phyloP scores from a whole-genome alignment of 108 stramenopile species.

The Conticribra guillardii region DNA sequence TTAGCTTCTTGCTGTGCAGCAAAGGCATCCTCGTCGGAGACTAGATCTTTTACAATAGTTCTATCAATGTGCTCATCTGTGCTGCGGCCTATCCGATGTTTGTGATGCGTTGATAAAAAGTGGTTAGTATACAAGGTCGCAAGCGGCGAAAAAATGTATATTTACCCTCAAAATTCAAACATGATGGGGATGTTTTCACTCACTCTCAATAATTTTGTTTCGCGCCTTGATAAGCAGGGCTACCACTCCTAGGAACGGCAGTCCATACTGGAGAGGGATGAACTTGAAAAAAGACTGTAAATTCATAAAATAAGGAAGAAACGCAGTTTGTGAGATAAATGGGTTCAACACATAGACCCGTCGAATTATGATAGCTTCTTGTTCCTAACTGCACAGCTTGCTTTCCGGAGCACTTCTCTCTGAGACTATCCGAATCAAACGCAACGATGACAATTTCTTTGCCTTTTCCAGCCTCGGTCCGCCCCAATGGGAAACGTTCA shows the following conservation, averaged over 20 bases:
- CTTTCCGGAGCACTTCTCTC: too few species aligned
- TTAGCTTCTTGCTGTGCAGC: slow-evolving; percentile 41
- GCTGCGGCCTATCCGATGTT: slow-evolving; percentile 29
- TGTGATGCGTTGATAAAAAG: background rate
- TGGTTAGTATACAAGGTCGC: background rate
- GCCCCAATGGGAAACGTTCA: too few species aligned
- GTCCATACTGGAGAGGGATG: slow-evolving; percentile 39
- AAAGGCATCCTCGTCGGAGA: slow-evolving; percentile 49
- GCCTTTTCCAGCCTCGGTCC: too few species aligned
- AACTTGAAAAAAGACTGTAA: slow-evolving; percentile 45
- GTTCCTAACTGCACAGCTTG: too few species aligned
- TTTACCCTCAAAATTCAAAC: background rate
- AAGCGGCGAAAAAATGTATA: background rate
- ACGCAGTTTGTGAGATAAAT: slow-evolving; percentile 1
- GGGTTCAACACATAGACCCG: background rate
- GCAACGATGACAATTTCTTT: too few species aligned
- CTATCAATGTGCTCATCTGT: slow-evolving; percentile 53
- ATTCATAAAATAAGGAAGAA: background rate
- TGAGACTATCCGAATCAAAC: too few species aligned
- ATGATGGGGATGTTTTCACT: slow-evolving; percentile 5
- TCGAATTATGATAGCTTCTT: background rate
- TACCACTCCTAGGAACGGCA: slow-evolving; percentile 30
- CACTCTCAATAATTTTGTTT: slow-evolving; percentile 43
- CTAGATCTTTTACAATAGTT: slow-evolving; percentile 45
- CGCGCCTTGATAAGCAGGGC: slow-evolving; percentile 27